These are phyloP conservation scores for Westerdykella aurantiaca DNA, from an alignment of 2,329 filamentous ascomycete genomes.

Conservation along the genomic window DNA sequence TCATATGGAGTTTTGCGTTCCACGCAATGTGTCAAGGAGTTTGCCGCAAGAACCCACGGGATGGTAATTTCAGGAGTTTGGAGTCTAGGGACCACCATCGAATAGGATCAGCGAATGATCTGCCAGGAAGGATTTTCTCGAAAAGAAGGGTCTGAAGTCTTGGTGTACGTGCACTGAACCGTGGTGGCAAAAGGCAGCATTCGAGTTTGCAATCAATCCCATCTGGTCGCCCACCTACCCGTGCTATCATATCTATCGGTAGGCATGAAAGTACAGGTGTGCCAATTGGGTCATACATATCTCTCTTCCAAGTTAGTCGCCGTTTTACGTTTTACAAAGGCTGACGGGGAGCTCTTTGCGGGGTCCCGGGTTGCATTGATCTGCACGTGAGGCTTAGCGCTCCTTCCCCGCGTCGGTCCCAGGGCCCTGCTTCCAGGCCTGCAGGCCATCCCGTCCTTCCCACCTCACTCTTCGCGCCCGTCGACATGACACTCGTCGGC, in stretches of 20 bases:
- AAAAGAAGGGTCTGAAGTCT: neutral
- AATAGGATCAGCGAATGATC: too few species aligned
- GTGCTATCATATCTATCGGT: too few species aligned
- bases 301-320: too few species aligned
- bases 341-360: too few species aligned
- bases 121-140: too few species aligned
- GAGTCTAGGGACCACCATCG: constrained; percentile 3
- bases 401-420: constrained; percentile 22
- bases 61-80: constrained; percentile 5
- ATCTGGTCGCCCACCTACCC: too few species aligned
- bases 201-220: too few species aligned
- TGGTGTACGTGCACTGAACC: too few species aligned
- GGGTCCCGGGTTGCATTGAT: neutral
- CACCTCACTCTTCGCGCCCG: constrained; percentile 7
- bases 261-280: too few species aligned
- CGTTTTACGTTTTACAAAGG: too few species aligned
- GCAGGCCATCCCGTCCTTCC: constrained; percentile 17
- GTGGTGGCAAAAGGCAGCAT: too few species aligned
- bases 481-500: constrained; percentile 12
- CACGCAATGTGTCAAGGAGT: constrained; percentile 2
- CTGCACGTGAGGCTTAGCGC: constrained; percentile 20
- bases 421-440: constrained; percentile 1
- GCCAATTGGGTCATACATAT: too few species aligned
- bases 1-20: constrained; percentile 13
- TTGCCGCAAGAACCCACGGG: neutral